phyloP scores from a whole-genome alignment of 192 early-diverging fungal genomes.

The Linnemannia exigua region DNA sequence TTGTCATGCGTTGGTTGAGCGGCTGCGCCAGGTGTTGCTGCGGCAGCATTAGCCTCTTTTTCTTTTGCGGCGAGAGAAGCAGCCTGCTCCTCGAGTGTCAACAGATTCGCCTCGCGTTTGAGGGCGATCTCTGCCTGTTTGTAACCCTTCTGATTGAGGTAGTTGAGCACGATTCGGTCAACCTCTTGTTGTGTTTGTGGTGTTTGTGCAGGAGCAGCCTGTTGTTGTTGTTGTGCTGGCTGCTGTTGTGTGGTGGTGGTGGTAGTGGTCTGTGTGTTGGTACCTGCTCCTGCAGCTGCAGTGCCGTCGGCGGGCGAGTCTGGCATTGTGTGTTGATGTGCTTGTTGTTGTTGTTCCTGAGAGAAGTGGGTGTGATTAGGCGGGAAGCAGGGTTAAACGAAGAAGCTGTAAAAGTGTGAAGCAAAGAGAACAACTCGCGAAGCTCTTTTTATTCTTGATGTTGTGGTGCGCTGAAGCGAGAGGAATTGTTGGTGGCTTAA shows the following conservation, averaged over 20 bases:
- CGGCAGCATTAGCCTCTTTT: conserved; percentile 70
- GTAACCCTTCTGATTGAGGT: conserved; percentile 79
- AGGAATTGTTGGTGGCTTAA: too few relatives aligned
- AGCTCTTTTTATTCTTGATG: too few relatives aligned
- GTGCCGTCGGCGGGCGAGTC: conserved; percentile 37
- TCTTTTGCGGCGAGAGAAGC: conserved; percentile 48
- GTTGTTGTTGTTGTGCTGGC: conserved; percentile 18
- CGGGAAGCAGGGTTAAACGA: not conserved
- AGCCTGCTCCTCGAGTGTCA: conserved; percentile 61
- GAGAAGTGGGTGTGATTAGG: conserved; percentile 1
- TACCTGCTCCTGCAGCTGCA: conserved; percentile 15
- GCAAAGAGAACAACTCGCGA: too few relatives aligned
- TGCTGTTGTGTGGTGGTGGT: conserved; percentile 8
- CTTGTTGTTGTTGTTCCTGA: not conserved
- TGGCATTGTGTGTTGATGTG: conserved; percentile 22
- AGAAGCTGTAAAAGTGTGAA: too few relatives aligned
- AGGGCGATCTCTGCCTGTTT: conserved; percentile 75
- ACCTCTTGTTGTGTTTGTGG: conserved; percentile 59
- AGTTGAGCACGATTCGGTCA: conserved; percentile 76
- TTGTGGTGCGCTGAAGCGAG: too few relatives aligned
- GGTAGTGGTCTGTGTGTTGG: conserved; percentile 10
- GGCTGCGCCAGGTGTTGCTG: conserved; percentile 71
- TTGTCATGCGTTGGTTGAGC: conserved; percentile 62
- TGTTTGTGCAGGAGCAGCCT: conserved; percentile 18
- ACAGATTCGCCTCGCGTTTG: conserved; percentile 69